Evolutionary conservation across 352 stramenopile species (phyloP), one percentile per base, ranked within the genome.

Genomic region (Pythium rhizo-oryzae): DNA sequence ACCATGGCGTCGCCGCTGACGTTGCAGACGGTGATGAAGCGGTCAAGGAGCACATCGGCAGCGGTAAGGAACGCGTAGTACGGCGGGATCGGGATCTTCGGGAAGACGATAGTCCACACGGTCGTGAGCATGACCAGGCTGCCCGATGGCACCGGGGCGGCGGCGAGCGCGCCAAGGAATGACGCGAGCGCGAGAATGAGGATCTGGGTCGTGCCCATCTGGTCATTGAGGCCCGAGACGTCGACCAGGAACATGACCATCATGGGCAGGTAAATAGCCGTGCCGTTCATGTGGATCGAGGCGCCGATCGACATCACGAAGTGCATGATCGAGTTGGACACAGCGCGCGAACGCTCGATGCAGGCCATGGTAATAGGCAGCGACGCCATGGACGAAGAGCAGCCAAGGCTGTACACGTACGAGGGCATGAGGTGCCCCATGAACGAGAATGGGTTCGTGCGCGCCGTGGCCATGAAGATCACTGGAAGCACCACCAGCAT

Each of bases 1-100:
- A 92, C 69, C 75, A 95, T 87, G 18, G 85, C 84, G 70, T 92
- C 82, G 30, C 79, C 75, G 61, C 89, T 87, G 39, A 95, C 78
- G 66, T 95, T 95, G 70, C 78, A 84, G 35, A 92, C 63, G 5
- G 87, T 93, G 9, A 90, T 72, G 35, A 93, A 67, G 55, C 87
- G 87, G 39, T 93, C 84, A 19, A 95, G 65, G 24, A 93, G 76
- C 24, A 91, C 84, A 56, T 95, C 87, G 4, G 77, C 81, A 5
- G 81, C 85, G 23, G 89, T 63, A 33, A 93, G 67, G 58, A 91
- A 85, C 46, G 79, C 72, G 56, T 89, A 92, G 43, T 91, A 64
- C 52, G 71, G 59, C 2, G 87, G 85, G 30, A 93, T 69, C 12
- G 84, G 71, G 16, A 72, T 70, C 4, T 62, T 69, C 0, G 87